Evolutionary conservation across 371 early-diverging fungal species (phyloP), one percentile per base, ranked within the genome.

Genomic region (Syncephalastrum contaminatum): DNA sequence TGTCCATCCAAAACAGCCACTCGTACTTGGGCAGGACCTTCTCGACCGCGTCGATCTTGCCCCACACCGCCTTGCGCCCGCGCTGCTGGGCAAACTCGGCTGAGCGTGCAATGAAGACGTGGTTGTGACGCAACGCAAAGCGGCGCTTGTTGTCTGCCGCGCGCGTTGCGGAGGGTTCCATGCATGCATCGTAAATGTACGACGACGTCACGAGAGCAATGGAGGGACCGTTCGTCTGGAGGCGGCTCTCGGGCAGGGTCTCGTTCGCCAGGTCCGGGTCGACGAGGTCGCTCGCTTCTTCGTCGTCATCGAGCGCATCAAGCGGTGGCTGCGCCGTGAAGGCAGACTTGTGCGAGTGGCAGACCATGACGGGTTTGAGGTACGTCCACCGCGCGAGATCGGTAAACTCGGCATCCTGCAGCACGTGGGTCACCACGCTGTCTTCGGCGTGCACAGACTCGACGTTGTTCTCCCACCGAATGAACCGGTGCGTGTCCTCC

Each of bases 1-100:
- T 84, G 59, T 86, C 87, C 66, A 82, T 63, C 87, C 87, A 86
- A 25, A 86, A 75, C 8, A 86, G 45, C 87, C 87, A 86, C 24
- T 86, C 82, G 54, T 86, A 86, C 40, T 81, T 75, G 4, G 85
- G 87, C 14, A 86, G 50, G 8, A 72, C 66, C 54, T 84, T 86
- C 63, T 86, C 81, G 12, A 86, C 69, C 10, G 69, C 80, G 51
- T 83, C 83, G 50, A 86, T 69, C 59, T 84, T 84, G 44, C 85
- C 87, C 84, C 84, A 84, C 0, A 81, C 85, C 21, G 72, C 54
- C 53, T 73, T 68, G 46, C 85, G 79, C 30, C 59, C 60, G 4
- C 47, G 56, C 59, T 86, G 85, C 43, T 86, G 83, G 10, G 75
- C 83, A 73, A 83, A 86, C 56, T 86, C 87, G 10, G 64, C 64